Conservation (phyloP, 2,329 filamentous ascomycete species). For the Colletotrichum eremochloae region DNA sequence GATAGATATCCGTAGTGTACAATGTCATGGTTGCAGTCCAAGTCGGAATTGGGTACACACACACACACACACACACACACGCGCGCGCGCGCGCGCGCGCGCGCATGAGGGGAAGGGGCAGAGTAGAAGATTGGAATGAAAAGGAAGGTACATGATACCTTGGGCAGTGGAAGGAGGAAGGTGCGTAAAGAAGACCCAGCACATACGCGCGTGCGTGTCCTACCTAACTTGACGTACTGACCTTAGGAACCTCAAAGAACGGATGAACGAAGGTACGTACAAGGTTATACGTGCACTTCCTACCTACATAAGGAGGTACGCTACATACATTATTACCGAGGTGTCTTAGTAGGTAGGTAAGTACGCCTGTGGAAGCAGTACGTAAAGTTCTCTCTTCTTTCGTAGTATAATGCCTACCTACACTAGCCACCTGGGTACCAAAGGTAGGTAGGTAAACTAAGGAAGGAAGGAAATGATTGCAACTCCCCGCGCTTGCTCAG, state of each 20-base stretch:
- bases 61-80: too few relatives aligned
- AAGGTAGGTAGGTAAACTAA: not conserved
- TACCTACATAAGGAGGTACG: too few relatives aligned
- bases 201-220: not conserved
- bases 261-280: not conserved
- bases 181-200: constrained; percentile 10
- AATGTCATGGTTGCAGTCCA: constrained; percentile 16
- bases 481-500: not conserved
- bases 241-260: not conserved
- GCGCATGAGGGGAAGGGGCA: not conserved
- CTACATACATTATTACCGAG: too few relatives aligned
- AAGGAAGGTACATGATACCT: not conserved
- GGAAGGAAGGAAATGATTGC: not conserved
- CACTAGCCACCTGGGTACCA: too few relatives aligned
- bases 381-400: not conserved
- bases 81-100: too few relatives aligned
- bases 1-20: not conserved
- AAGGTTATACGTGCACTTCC: too few relatives aligned
- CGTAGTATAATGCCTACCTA: not conserved
- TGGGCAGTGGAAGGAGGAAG: not conserved
- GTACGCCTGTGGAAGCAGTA: not conserved
- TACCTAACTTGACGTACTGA: not conserved
- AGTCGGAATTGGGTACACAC: constrained; percentile 24
- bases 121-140: not conserved
- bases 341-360: too few relatives aligned